A percentile compares a stretch with the other conserved stretches of the same genome.
Conservation (phyloP, 306 rosid species). For the Cucumis sativus region Cucumber_9930_V3 NC_026657.2:16005001-16005500, state of each 20-base stretch:
- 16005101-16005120: too few species aligned
- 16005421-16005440: slow-evolving; percentile 7
- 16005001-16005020: too few species aligned
- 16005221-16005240: neutral
- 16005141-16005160: neutral
- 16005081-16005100: too few species aligned
- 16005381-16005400: neutral
- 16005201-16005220: neutral
- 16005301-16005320: slow-evolving; percentile 99
- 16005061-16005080: too few species aligned
- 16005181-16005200: neutral
- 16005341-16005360: slow-evolving; percentile 61
- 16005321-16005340: slow-evolving; percentile 96
- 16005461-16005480: slow-evolving; percentile 93
- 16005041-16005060: too few species aligned
- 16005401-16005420: neutral
- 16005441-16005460: slow-evolving; percentile 19
- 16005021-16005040: too few species aligned
- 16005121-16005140: neutral
- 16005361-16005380: neutral
- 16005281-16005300: slow-evolving; percentile 94
- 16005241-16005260: neutral
- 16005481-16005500: slow-evolving; percentile 84
- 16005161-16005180: neutral
- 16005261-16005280: slow-evolving; percentile 31